Evolutionary conservation across 2,329 filamentous ascomycete genomes (phyloP), one percentile per base, ranked within the genome.

Genomic region (Lasiodiplodia gonubiensis): DNA sequence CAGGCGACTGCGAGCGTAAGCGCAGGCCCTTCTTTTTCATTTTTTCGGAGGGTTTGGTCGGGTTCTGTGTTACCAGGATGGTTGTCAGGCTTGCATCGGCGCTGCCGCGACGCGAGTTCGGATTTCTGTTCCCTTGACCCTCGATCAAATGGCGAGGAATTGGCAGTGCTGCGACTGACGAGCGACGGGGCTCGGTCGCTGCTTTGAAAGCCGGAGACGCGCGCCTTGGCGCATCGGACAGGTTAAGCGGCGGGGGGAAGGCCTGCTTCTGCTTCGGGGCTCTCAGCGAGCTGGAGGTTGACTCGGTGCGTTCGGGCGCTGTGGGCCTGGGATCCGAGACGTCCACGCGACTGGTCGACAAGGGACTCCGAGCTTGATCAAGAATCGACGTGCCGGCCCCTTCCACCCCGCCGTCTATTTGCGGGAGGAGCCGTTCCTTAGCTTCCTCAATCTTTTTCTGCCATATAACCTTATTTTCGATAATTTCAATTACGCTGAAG

Each of bases 401-500:
- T 21, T 71, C 59, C 39, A 63, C 39, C 8, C 73, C 72, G 18
- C 72, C 59, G 11, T 73, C 67, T 10, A 39, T 27, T 48, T 60
- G 55, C 1, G 72, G 73, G 10, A 78, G 66, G 18, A 71, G 68
- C 48, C 77, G 69, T 42, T 68, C 71, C 74, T 89, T 87, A 71
- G 91, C 90, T 60, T 89, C 83, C 46, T 86, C 83, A 51, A 94
- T 87, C 70, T 86, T 88, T 57, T 81, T 81, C 72, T 92, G 87
- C 86, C 96, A 98, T 6, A 90, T 84, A 2, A 81, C 80, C 77
- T 90, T 92, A 78, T 98, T 98, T 68, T 82, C 82, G 61, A 91
- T 85, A 27, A 98, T 89, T 78, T 97, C 93, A 30, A 91, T 87
- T 14, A 96, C 90, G 14, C 90, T 92, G 78, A 96, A 97, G 61